Base-by-base conservation (phyloP, 1,284 basidiomycete genomes). In the Rhodofomes roseus region DNA sequence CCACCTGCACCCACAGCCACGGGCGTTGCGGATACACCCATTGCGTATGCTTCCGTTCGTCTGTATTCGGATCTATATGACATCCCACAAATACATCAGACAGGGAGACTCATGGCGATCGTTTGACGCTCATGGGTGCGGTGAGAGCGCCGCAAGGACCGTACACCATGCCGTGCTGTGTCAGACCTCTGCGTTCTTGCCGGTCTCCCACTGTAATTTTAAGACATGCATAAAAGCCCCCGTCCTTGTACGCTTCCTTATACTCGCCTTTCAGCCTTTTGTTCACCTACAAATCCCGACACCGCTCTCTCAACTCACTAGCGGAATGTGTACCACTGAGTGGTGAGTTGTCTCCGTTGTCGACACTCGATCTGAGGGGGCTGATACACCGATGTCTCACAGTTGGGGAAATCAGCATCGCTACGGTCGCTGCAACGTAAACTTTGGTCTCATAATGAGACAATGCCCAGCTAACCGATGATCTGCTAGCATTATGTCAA, bases 401-500 rank as follows among this genome's bases (percentile, higher is more conserved):
- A 56, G 59, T 41, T 37, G 34, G 20, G 55, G 48, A 18, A 55
- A 57, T 29, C 55, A 60, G 40, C 54, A 56, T 25, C 48, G 51
- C 16, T 58, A 39, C 20, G 52, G 51, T n/a, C 67, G 66, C 51
- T 73, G 71, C 66, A 62, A 71, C 62, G 71, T 71, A 57, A 55
- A 66, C 44, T 22, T 54, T 36, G 22, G n/a, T 9, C 23, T 16
- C 22, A 27, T 40, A 25, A 25, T 22, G 39, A 22, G 12, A 46
- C 23, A 29, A 25, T 16, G 6, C 46, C 29, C 46, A 27, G 60
- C 56, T 11, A 46, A 29, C 25, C 39, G 23, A 23, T 14, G 39
- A 18, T 5, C 4, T 34, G 4, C 29, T 53, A 73, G 70, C 71
- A 73, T 61, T 73, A 69, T 55, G 68, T 73, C 46, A 73, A 73